A percentile compares a stretch with the other conserved stretches of the same genome.
Conservation (phyloP, 441 rosid genomes). For the Eruca vesicaria region DNA sequence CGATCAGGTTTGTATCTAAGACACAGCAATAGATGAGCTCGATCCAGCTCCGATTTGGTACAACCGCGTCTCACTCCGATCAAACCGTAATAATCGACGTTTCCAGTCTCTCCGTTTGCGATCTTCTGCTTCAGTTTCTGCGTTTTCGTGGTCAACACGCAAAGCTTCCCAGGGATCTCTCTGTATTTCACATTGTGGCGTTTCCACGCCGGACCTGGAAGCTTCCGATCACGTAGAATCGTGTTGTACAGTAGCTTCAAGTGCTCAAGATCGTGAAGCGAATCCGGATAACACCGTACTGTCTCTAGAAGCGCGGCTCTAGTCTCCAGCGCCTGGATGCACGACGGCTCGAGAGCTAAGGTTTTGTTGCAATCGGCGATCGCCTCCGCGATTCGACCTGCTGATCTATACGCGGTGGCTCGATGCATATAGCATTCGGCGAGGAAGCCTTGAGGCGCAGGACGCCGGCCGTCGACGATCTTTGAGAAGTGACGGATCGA, state of each 20-base stretch:
- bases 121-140: conserved; percentile 66
- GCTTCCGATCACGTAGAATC: conserved; percentile 72
- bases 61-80: conserved; percentile 81
- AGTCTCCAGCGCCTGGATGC: conserved; percentile 80
- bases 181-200: conserved; percentile 65
- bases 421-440: conserved; percentile 81
- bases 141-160: conserved; percentile 59
- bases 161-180: conserved; percentile 76
- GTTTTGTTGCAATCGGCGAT: conserved; percentile 86
- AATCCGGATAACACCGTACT: conserved; percentile 76
- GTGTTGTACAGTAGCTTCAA: conserved; percentile 75
- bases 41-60: conserved; percentile 74
- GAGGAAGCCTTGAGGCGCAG: conserved; percentile 82
- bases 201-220: conserved; percentile 91
- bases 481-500: conserved; percentile 87
- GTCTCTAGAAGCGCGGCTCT: conserved; percentile 74
- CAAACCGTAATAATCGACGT: conserved; percentile 74
- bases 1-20: conserved; percentile 82
- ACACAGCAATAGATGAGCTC: conserved; percentile 70
- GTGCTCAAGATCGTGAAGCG: conserved; percentile 85
- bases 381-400: conserved; percentile 75
- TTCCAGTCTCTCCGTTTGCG: conserved; percentile 69
- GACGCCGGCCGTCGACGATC: conserved; percentile 77
- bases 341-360: conserved; percentile 67
- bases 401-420: conserved; percentile 66